These are phyloP conservation scores for Candida sp. DNA, from an alignment of 1,139 yeast species.

Conservation along the genomic window DNA sequence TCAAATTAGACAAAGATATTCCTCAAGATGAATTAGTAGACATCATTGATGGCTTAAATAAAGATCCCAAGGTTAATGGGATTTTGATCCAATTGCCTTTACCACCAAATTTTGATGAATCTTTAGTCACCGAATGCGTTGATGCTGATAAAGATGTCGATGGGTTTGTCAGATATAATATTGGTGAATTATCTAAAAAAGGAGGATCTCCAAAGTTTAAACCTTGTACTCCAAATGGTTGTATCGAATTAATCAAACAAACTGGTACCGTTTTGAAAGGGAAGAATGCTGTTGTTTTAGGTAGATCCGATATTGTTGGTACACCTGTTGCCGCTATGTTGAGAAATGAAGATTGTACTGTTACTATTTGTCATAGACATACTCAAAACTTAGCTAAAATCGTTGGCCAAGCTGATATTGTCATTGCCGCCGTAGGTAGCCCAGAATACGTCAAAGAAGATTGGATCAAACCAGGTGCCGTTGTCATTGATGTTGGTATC, in stretches of 20 bases:
- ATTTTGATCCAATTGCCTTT: conserved; percentile 70
- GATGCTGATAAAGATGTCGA: conserved; percentile 72
- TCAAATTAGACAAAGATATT: conserved; percentile 55
- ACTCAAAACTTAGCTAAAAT: conserved; percentile 50
- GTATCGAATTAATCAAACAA: conserved; percentile 63
- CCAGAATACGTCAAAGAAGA: conserved; percentile 70
- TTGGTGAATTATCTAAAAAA: conserved; percentile 72
- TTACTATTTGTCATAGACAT: conserved; percentile 66
- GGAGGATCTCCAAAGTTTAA: conserved; percentile 69
- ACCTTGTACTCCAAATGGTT: conserved; percentile 83
- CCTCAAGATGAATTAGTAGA: conserved; percentile 54
- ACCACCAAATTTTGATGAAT: conserved; percentile 69
- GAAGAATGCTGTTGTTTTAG: conserved; percentile 73
- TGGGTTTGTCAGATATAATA: conserved; percentile 73
- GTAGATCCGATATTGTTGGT: conserved; percentile 82
- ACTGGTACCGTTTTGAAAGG: conserved; percentile 60
- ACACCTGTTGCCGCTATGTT: conserved; percentile 74
- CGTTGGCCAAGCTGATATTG: conserved; percentile 64
- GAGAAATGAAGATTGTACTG: conserved; percentile 72
- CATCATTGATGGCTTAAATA: conserved; percentile 54
- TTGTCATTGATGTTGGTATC: conserved; percentile 78
- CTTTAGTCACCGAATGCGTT: conserved; percentile 65
- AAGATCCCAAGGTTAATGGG: conserved; percentile 66
- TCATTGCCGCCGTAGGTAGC: conserved; percentile 75
- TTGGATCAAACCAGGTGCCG: conserved; percentile 66